These are phyloP conservation scores for Fusarium protoensiforme DNA, from an alignment of 2,329 filamentous ascomycete species.

Conservation along the genomic window DNA sequence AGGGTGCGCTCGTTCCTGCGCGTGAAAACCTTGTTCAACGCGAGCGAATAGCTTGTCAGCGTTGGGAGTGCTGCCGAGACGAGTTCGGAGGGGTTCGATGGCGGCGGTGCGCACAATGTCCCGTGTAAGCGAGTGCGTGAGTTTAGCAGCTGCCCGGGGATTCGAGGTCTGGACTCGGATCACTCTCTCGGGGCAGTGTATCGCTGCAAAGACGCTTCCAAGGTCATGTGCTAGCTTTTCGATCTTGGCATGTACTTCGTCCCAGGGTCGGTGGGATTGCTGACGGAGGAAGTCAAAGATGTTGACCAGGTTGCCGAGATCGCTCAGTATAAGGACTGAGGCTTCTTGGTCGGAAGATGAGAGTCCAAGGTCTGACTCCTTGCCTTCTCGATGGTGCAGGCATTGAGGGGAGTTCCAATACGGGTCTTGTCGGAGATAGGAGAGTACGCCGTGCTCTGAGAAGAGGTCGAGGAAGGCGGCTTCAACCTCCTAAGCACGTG, in stretches of 20 bases:
- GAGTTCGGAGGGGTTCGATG: slow-evolving; percentile 15
- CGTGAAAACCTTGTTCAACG: slow-evolving; percentile 15
- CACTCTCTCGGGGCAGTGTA: not conserved
- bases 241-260: not conserved
- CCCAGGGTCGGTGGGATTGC: not conserved
- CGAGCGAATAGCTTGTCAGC: slow-evolving; percentile 10
- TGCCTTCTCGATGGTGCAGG: not conserved
- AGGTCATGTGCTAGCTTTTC: not conserved
- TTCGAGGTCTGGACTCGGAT: not conserved
- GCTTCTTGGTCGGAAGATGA: not conserved
- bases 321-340: not conserved
- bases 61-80: not conserved
- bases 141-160: slow-evolving; percentile 2
- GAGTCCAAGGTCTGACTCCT: not conserved
- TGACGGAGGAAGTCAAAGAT: not conserved
- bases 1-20: slow-evolving; percentile 2
- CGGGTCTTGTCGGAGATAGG: not conserved
- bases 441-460: not conserved
- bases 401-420: not conserved
- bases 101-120: slow-evolving; percentile 18
- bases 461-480: not conserved
- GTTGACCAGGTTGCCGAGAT: not conserved
- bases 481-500: not conserved
- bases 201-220: not conserved
- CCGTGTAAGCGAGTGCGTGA: slow-evolving; percentile 16